A percentile compares a stretch with the other conserved stretches of the same genome.
Evolutionary conservation across 805 yeast genomes (phyloP).

Genomic region (Candida chilensis): DNA sequence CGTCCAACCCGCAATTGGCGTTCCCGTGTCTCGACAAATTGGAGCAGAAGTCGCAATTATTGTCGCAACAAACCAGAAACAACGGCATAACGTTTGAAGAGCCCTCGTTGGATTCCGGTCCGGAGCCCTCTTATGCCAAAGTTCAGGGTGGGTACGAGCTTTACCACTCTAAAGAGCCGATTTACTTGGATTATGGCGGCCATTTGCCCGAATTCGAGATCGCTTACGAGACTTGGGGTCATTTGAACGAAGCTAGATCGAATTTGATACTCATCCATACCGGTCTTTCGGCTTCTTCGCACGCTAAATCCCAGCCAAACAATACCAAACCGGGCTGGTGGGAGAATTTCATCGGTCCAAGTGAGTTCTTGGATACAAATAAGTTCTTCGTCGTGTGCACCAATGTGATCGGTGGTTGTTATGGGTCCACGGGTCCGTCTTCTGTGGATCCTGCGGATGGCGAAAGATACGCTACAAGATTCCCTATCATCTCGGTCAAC

Average conservation of each 20-base stretch:
- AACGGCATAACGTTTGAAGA: slow-evolving; percentile 3
- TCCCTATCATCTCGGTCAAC: slow-evolving; percentile 77
- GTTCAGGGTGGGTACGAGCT: slow-evolving; percentile 61
- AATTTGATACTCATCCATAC: slow-evolving; percentile 82
- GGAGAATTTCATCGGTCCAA: slow-evolving; percentile 90
- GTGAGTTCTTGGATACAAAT: slow-evolving; percentile 67
- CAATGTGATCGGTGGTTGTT: slow-evolving; percentile 90
- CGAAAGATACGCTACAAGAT: slow-evolving; percentile 71
- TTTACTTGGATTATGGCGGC: slow-evolving; percentile 79
- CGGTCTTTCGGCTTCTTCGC: slow-evolving; percentile 89
- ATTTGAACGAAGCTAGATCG: slow-evolving; percentile 46
- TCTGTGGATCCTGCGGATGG: slow-evolving; percentile 63
- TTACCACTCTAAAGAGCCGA: slow-evolving; percentile 45
- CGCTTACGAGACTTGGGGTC: slow-evolving; percentile 95
- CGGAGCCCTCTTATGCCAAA: slow-evolving; percentile 77
- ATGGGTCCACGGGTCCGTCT: slow-evolving; percentile 91
- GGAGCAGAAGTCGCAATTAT: slow-evolving; percentile 37
- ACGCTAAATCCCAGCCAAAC: slow-evolving; percentile 71
- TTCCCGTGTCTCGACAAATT: slow-evolving; percentile 83
- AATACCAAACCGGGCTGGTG: slow-evolving; percentile 87
- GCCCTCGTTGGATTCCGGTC: slow-evolving; percentile 51
- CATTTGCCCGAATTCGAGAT: slow-evolving; percentile 61
- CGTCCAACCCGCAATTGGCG: slow-evolving; percentile 58
- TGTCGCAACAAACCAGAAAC: neutral
- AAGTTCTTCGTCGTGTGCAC: slow-evolving; percentile 82